These are phyloP conservation scores for Benincasa hispida DNA, from an alignment of 306 rosid genomes.

Conservation along the genomic window DNA sequence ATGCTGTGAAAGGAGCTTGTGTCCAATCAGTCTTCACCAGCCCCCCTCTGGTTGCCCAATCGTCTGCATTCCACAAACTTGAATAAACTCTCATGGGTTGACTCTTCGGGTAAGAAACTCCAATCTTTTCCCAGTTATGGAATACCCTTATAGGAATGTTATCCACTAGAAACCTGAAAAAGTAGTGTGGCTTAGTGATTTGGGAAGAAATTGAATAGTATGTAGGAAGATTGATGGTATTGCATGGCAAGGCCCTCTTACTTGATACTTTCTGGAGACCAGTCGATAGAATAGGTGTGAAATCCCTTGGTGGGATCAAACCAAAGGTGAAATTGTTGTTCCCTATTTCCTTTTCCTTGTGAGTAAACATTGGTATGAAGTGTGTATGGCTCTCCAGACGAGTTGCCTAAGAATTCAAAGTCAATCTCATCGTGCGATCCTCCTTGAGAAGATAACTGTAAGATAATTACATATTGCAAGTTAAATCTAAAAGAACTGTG, in stretches of 20 bases:
- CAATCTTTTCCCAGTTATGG: conserved; percentile 22
- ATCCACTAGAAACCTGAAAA: conserved; percentile 22
- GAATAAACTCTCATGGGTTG: conserved; percentile 36
- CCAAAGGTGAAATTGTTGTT: conserved; percentile 34
- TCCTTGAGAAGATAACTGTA: conserved; percentile 64
- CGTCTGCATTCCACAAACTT: conserved; percentile 36
- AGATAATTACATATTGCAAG: neutral
- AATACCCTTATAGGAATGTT: conserved; percentile 21
- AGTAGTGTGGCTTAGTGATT: neutral
- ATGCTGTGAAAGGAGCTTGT: conserved; percentile 33
- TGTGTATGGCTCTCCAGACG: conserved; percentile 26
- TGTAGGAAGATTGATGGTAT: neutral
- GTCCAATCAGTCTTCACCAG: conserved; percentile 40
- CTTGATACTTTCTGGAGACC: conserved; percentile 29
- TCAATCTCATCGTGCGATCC: conserved; percentile 33
- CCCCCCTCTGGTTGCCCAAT: conserved; percentile 43
- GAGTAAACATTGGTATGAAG: conserved; percentile 29
- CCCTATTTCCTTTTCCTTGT: conserved; percentile 26
- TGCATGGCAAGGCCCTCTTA: conserved; percentile 7
- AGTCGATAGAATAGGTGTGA: conserved; percentile 29
- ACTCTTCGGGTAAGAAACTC: conserved; percentile 17
- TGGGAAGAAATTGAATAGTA: neutral
- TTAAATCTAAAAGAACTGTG: neutral
- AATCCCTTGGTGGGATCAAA: conserved; percentile 34
- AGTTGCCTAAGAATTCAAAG: conserved; percentile 34